Evolutionary conservation across 2,329 filamentous ascomycete genomes (phyloP), one percentile per base, ranked within the genome.

Genomic region (Botrytis fragariae): DNA sequence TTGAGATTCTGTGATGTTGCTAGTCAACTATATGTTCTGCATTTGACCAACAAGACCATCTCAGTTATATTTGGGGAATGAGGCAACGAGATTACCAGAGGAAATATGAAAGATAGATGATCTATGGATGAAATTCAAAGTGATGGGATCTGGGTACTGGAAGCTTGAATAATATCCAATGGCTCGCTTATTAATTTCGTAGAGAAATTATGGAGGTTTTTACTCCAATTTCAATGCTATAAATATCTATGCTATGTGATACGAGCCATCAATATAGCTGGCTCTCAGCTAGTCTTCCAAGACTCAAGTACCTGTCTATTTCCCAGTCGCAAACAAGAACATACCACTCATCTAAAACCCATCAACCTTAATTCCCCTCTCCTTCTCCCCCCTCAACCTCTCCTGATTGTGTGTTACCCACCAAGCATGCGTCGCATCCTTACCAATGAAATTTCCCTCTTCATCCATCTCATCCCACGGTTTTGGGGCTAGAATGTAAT

Each of bases 401-500:
- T 85, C 82, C 37, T 80, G 78, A 77, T 89, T 87, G 2, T 81
- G 80, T 37, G 85, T 84, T 25, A 84, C 82, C 88, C 88, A 90
- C 88, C 88, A 90, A 67, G 79, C 80, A 75, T 89, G 86, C 18
- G 84, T 85, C 79, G 85, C 85, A 51, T 85, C 84, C 0, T 70
- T 77, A 8, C 75, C 69, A 4, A 76, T 83, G 79, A 82, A 85
- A 54, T 83, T 80, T 3, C 86, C 86, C 22, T 82, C 77, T 2
- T 77, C 82, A 61, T 85, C 82, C 44, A 85, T 75, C 81, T 88
- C 85, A 61, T 88, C 84, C 89, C 89, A 91, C 3, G 89, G 89
- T 81, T 91, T 91, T 0, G 88, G 88, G 54, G 83, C 85, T 35
- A 90, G 79, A 63, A 91, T 89, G 74, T 88, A 90, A 78, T 91